Conservation (phyloP, 257 asterid genomes). For the Pogostemon cablin region DNA sequence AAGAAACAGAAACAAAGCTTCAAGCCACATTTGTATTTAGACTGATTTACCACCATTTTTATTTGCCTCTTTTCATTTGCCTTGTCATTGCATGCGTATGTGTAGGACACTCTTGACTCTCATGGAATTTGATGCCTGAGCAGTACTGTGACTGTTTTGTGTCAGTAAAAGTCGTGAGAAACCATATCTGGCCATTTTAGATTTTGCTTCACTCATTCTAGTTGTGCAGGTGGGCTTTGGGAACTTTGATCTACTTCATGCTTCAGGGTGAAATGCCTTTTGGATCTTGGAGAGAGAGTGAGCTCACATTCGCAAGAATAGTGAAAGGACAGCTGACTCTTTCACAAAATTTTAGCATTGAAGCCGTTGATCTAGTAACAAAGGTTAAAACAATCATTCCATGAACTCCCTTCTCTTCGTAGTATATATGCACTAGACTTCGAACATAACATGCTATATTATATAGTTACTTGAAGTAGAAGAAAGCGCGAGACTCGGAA, state of each 20-base stretch:
- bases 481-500: conserved; percentile 82
- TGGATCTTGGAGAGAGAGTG: conserved; percentile 97
- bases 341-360: conserved; percentile 63
- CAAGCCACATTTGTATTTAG: not conserved
- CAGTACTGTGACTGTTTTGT: conserved; percentile 3
- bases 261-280: conserved; percentile 95
- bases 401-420: conserved; percentile 2
- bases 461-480: conserved; percentile 82
- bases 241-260: conserved; percentile 91
- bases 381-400: conserved; percentile 51
- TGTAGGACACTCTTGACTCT: not conserved
- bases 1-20: not conserved
- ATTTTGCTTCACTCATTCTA: conserved; percentile 25
- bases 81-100: not conserved
- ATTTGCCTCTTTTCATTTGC: not conserved
- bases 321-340: conserved; percentile 84
- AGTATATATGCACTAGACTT: not conserved
- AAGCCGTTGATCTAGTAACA: conserved; percentile 80
- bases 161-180: not conserved
- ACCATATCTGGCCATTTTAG: conserved; percentile 20
- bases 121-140: conserved; percentile 1
- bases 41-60: not conserved
- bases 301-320: conserved; percentile 81
- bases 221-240: conserved; percentile 86
- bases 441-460: conserved; percentile 29